A percentile compares a stretch with the other conserved stretches of the same genome.
Conservation (phyloP, 495 filamentous ascomycete genomes). For the Penicillium atrosanguineum region DNA sequence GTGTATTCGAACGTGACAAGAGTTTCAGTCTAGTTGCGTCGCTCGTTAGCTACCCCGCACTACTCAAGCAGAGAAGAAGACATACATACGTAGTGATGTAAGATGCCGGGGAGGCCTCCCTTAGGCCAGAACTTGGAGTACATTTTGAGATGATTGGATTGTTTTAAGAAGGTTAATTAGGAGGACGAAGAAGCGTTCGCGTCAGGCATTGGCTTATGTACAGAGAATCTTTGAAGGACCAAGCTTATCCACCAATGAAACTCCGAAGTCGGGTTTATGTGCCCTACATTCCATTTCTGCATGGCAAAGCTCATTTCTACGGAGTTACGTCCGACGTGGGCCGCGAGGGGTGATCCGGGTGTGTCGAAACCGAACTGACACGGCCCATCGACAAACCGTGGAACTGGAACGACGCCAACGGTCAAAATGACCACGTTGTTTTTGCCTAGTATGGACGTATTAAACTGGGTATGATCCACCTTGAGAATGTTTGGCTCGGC, state of each 20-base stretch:
- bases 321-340: not conserved
- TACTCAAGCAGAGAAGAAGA: not conserved
- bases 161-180: not conserved
- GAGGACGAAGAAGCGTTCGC: not conserved
- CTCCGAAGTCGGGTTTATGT: not conserved
- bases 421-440: not conserved
- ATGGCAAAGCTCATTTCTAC: not conserved
- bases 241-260: not conserved
- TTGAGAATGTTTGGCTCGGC: not conserved
- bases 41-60: not conserved
- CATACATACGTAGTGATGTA: constrained; percentile 53
- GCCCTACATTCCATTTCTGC: not conserved
- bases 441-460: not conserved
- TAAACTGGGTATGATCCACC: not conserved
- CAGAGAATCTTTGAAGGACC: not conserved
- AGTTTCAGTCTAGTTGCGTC: constrained; percentile 37
- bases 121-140: constrained; percentile 52
- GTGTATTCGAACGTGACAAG: constrained; percentile 48
- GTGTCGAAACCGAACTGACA: not conserved
- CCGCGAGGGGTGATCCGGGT: not conserved
- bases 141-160: constrained; percentile 21
- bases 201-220: not conserved
- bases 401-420: not conserved
- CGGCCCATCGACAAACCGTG: not conserved
- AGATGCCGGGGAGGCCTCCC: constrained; percentile 48